Evolutionary conservation across 345 rosid genomes (phyloP).

Genomic region (Syzygium aromaticum): DNA sequence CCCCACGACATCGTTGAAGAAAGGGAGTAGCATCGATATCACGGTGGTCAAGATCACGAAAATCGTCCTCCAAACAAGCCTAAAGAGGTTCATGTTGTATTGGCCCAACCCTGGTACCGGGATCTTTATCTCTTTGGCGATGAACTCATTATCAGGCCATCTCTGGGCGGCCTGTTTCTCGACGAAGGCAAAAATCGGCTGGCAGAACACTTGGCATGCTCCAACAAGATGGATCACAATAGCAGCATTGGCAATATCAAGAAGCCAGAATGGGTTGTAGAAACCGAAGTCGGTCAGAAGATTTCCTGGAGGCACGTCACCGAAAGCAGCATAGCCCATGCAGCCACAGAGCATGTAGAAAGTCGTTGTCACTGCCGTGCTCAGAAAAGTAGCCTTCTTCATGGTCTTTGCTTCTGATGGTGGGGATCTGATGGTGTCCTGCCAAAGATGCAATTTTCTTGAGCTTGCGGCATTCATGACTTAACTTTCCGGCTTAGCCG

Average conservation of each 20-base stretch:
- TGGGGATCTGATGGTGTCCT: conserved; percentile 40
- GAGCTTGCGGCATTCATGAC: background rate
- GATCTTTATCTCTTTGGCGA: conserved; percentile 27
- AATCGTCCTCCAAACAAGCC: conserved; percentile 36
- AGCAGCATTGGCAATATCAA: conserved; percentile 53
- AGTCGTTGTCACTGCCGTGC: conserved; percentile 32
- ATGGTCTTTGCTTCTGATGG: conserved; percentile 47
- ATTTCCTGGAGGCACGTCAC: conserved; percentile 48
- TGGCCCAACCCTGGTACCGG: conserved; percentile 18
- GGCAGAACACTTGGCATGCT: conserved; percentile 57
- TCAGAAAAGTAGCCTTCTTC: conserved; percentile 34
- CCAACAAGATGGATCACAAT: conserved; percentile 53
- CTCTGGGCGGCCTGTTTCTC: conserved; percentile 25
- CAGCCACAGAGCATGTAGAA: conserved; percentile 54
- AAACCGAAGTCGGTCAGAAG: conserved; percentile 54
- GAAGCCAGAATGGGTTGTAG: conserved; percentile 58
- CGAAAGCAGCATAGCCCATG: conserved; percentile 57
- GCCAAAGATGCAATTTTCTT: background rate
- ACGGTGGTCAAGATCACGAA: conserved; percentile 43
- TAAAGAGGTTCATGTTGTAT: conserved; percentile 30
- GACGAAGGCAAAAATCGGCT: conserved; percentile 44
- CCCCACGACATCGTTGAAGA: conserved; percentile 46
- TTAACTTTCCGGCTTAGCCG: background rate
- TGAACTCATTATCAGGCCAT: conserved; percentile 23
- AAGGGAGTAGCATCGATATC: conserved; percentile 46